Evolutionary conservation across 495 filamentous ascomycete genomes (phyloP).

Genomic region (Lepraria neglecta): DNA sequence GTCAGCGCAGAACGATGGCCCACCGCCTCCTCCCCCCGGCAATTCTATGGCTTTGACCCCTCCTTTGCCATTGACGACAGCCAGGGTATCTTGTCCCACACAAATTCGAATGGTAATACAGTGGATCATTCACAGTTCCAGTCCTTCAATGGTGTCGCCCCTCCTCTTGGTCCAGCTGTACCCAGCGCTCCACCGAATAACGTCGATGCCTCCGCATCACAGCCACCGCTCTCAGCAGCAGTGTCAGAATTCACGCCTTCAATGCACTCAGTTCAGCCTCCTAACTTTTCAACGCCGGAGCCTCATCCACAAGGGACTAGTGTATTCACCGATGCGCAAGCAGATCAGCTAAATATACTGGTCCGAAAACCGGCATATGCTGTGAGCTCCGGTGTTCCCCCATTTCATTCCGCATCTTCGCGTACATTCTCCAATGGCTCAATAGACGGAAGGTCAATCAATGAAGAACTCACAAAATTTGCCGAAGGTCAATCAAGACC

Average conservation of each 20-base stretch:
- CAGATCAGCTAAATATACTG: slow-evolving; percentile 46
- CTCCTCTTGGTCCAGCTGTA: slow-evolving; percentile 10
- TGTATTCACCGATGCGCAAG: slow-evolving; percentile 50
- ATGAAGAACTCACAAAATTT: slow-evolving; percentile 31
- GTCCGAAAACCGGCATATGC: slow-evolving; percentile 36
- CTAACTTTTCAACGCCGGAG: slow-evolving; percentile 21
- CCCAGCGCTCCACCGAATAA: slow-evolving; percentile 33
- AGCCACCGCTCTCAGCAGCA: slow-evolving; percentile 61
- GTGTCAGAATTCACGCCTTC: slow-evolving; percentile 72
- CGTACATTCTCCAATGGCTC: slow-evolving; percentile 50
- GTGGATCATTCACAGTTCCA: slow-evolving; percentile 16
- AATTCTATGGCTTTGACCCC: slow-evolving; percentile 17
- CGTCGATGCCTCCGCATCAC: slow-evolving; percentile 38
- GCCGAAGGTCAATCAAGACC: slow-evolving; percentile 29
- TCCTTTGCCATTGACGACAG: slow-evolving; percentile 17
- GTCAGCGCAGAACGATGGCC: slow-evolving; percentile 55
- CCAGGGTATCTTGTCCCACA: slow-evolving; percentile 18
- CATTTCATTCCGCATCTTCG: slow-evolving; percentile 38
- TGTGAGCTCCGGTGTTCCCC: slow-evolving; percentile 24
- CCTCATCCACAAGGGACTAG: slow-evolving; percentile 26
- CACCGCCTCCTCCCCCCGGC: slow-evolving; percentile 35
- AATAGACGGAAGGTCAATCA: slow-evolving; percentile 47
- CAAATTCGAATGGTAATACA: slow-evolving; percentile 8
- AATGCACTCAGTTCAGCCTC: slow-evolving; percentile 27
- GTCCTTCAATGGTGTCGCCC: slow-evolving; percentile 23